A percentile compares a stretch with the other conserved stretches of the same genome.
These are phyloP conservation scores for Penicillium mononematosum DNA, from an alignment of 495 filamentous ascomycete genomes.

Conservation along the genomic window DNA sequence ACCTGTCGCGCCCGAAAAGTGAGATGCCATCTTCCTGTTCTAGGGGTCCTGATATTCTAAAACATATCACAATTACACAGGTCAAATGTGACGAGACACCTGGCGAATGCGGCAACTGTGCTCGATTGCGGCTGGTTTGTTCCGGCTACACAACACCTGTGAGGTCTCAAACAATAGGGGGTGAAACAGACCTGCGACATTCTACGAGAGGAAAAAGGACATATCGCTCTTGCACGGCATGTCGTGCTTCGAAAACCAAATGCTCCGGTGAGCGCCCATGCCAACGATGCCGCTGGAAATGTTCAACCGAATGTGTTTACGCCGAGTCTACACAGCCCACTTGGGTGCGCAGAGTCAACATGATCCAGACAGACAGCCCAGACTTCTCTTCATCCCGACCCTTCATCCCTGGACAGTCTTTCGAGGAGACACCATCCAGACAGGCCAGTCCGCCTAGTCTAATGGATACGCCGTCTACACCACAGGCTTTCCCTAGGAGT, in stretches of 20 bases:
- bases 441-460: background rate
- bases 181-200: background rate
- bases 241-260: constrained; percentile 34
- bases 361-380: background rate
- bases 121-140: constrained; percentile 26
- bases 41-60: background rate
- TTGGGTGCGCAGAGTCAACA: constrained; percentile 27
- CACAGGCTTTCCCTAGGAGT: background rate
- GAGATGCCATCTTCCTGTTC: background rate
- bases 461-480: background rate
- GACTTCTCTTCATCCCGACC: background rate
- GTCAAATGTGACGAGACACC: constrained; percentile 35
- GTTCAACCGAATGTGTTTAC: constrained; percentile 27
- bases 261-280: constrained; percentile 40
- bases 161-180: constrained; percentile 2
- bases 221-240: constrained; percentile 35
- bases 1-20: constrained; percentile 33
- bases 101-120: constrained; percentile 30
- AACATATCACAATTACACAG: constrained; percentile 12
- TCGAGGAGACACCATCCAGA: background rate
- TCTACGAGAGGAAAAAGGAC: constrained; percentile 29
- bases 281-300: constrained; percentile 27
- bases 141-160: constrained; percentile 22
- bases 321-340: constrained; percentile 30
- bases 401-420: background rate